Conservation (phyloP, 306 rosid species). For the Cucurbita pepo region DNA sequence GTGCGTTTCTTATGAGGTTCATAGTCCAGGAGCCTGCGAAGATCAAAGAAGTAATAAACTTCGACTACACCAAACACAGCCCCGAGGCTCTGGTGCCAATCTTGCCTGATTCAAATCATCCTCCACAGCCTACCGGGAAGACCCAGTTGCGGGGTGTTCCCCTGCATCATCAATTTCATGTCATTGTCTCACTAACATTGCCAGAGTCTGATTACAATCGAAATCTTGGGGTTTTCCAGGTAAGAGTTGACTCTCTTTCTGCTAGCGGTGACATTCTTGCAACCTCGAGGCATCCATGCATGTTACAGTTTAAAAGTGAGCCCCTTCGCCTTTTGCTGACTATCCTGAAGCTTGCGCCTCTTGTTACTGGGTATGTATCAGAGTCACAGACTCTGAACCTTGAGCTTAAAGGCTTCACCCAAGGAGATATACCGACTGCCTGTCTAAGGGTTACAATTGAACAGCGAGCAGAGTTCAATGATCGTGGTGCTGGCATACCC, state of each 20-base stretch:
- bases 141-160: constrained; percentile 27
- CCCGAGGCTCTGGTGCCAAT: constrained; percentile 59
- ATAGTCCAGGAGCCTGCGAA: constrained; percentile 44
- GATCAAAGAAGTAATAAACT: constrained; percentile 43
- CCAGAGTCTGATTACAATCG: constrained; percentile 73
- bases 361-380: constrained; percentile 43
- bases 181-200: constrained; percentile 26
- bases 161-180: constrained; percentile 30
- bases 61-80: constrained; percentile 49
- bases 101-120: constrained; percentile 18
- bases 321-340: constrained; percentile 51
- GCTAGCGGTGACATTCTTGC: constrained; percentile 45
- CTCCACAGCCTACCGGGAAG: not conserved
- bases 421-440: constrained; percentile 45
- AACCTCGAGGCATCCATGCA: constrained; percentile 59
- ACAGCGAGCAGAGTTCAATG: constrained; percentile 47
- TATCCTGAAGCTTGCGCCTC: constrained; percentile 51
- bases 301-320: constrained; percentile 63
- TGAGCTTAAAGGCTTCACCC: constrained; percentile 45
- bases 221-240: constrained; percentile 79
- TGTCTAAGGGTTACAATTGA: constrained; percentile 59
- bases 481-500: constrained; percentile 73
- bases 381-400: constrained; percentile 54
- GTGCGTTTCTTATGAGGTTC: constrained; percentile 34
- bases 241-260: constrained; percentile 44